A percentile compares a stretch with the other conserved stretches of the same genome.
Evolutionary conservation across 1,284 basidiomycete genomes (phyloP).

Genomic region (Violaceomyces palustris): DNA sequence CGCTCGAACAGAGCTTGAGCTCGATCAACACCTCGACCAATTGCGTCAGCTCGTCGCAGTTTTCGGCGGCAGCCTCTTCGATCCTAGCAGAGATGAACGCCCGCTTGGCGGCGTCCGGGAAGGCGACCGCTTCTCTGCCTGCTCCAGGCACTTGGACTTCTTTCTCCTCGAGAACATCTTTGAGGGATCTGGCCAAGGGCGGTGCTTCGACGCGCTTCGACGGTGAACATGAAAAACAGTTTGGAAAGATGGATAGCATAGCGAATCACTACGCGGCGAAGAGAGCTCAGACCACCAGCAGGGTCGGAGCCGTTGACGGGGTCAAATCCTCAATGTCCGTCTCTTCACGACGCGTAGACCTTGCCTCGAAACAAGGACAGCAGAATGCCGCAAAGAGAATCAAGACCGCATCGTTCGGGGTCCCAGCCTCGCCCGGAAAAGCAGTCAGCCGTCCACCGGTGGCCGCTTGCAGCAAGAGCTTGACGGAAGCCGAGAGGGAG

Average conservation of each 20-base stretch:
- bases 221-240: constrained; percentile 26
- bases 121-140: constrained; percentile 12
- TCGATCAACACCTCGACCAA: background rate
- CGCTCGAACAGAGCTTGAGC: background rate
- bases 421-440: background rate
- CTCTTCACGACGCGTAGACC: constrained; percentile 16
- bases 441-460: background rate
- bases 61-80: constrained; percentile 24
- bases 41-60: constrained; percentile 10
- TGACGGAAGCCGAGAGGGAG: background rate
- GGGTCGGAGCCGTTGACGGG: constrained; percentile 1
- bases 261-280: constrained; percentile 35
- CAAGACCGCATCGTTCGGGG: background rate
- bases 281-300: background rate
- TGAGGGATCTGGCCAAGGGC: constrained; percentile 3
- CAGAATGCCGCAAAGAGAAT: background rate
- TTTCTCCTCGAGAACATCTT: background rate
- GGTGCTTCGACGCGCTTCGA: constrained; percentile 24
- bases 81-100: constrained; percentile 38
- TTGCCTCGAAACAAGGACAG: constrained; percentile 8
- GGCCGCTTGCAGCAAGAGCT: background rate
- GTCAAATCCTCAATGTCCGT: constrained; percentile 5
- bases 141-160: background rate
- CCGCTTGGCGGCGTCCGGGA: constrained; percentile 22
- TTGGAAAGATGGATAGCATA: constrained; percentile 38